These are phyloP conservation scores for Anthostomella pinea DNA, from an alignment of 2,329 filamentous ascomycete genomes.

Conservation along the genomic window DNA sequence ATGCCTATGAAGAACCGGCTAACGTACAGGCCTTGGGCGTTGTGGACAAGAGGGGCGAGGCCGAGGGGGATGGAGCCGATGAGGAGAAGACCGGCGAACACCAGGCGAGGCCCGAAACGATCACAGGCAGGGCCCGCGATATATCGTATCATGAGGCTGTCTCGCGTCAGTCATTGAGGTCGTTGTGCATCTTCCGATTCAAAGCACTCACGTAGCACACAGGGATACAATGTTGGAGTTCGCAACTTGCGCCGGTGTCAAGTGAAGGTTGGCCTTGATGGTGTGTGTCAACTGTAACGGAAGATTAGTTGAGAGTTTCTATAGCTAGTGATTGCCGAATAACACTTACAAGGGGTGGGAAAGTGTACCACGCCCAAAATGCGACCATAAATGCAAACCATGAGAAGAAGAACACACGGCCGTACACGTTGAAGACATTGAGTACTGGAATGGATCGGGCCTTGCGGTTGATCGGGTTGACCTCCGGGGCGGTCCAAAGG, in stretches of 20 bases:
- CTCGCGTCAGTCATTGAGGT: not conserved
- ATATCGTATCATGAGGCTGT: slow-evolving; percentile 69
- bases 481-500: slow-evolving; percentile 58
- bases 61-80: slow-evolving; percentile 77
- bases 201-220: slow-evolving; percentile 56
- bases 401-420: slow-evolving; percentile 80
- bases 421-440: slow-evolving; percentile 76
- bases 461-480: slow-evolving; percentile 84
- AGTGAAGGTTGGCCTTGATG: slow-evolving; percentile 74
- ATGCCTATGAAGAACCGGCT: slow-evolving; percentile 80
- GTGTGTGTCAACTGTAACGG: slow-evolving; percentile 60
- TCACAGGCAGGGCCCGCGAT: slow-evolving; percentile 84
- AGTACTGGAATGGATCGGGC: slow-evolving; percentile 75
- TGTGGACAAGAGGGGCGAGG: slow-evolving; percentile 73
- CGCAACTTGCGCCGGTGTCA: slow-evolving; percentile 68
- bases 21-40: slow-evolving; percentile 63
- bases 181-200: not conserved
- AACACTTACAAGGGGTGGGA: slow-evolving; percentile 71
- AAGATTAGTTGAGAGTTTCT: slow-evolving; percentile 16
- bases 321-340: not conserved
- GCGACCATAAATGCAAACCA: slow-evolving; percentile 58
- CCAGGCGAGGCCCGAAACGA: slow-evolving; percentile 73
- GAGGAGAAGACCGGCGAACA: slow-evolving; percentile 76
- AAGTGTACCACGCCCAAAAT: slow-evolving; percentile 92
- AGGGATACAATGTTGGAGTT: slow-evolving; percentile 92